Conservation (phyloP, 805 yeast genomes). For the Torulaspora gathmanii region DNA sequence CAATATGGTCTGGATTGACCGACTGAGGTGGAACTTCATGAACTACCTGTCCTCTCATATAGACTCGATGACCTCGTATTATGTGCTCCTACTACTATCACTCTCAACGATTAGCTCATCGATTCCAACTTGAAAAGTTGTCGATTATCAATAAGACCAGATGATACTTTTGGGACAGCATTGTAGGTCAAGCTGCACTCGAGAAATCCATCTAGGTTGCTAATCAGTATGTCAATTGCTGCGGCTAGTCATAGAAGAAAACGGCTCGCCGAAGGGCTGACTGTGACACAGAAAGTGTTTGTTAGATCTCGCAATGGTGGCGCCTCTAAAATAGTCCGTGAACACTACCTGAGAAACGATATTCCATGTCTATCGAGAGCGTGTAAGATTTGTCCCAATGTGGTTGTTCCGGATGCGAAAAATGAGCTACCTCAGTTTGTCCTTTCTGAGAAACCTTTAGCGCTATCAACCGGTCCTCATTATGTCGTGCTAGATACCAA, state of each 20-base stretch:
- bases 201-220: not conserved
- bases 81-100: not conserved
- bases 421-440: constrained; percentile 64
- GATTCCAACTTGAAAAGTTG: constrained; percentile 3
- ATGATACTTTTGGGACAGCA: not conserved
- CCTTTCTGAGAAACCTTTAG: constrained; percentile 58
- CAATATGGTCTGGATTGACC: too few species aligned
- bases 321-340: constrained; percentile 87
- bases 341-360: constrained; percentile 87
- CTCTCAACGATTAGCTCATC: not conserved
- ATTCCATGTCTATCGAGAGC: constrained; percentile 81
- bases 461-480: constrained; percentile 58
- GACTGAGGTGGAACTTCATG: too few species aligned
- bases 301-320: constrained; percentile 87
- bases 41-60: too few species aligned
- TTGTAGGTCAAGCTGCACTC: not conserved
- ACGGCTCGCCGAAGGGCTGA: constrained; percentile 47
- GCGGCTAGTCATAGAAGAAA: constrained; percentile 35
- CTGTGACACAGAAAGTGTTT: constrained; percentile 83
- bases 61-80: not conserved
- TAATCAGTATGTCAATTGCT: constrained; percentile 16
- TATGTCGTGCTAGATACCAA: constrained; percentile 86
- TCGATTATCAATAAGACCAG: not conserved
- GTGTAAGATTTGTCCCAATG: constrained; percentile 58
- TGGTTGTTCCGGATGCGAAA: constrained; percentile 53